These are phyloP conservation scores for Acanthamoeba healyi DNA, from an alignment of 208 protist genomes.

Conservation along the genomic window DNA sequence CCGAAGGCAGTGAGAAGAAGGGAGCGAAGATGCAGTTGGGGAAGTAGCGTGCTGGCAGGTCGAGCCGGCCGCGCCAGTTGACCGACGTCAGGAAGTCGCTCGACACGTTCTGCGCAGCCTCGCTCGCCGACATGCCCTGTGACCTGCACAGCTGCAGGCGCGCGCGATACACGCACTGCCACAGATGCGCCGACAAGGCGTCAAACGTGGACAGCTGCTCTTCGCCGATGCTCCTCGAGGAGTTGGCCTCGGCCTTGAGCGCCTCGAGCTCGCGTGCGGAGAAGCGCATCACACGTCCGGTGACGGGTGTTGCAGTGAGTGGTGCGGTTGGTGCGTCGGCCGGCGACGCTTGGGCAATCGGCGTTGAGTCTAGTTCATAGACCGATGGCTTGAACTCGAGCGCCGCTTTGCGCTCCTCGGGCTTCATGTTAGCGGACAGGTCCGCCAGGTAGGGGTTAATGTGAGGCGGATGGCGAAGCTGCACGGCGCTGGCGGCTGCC, in stretches of 20 bases:
- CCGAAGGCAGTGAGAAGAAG: constrained; percentile 9
- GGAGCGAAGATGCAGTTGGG: constrained; percentile 25
- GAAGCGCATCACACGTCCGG: constrained; percentile 69
- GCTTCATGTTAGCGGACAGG: not conserved
- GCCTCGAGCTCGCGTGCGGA: constrained; percentile 44
- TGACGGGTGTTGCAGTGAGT: not conserved
- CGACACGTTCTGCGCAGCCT: not conserved
- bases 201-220: constrained; percentile 60
- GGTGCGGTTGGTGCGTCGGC: not conserved
- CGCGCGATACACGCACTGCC: constrained; percentile 57
- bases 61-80: constrained; percentile 75
- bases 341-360: not conserved
- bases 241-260: constrained; percentile 46
- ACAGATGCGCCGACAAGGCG: constrained; percentile 61
- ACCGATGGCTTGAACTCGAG: constrained; percentile 14
- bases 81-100: constrained; percentile 44
- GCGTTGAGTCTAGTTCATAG: not conserved
- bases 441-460: constrained; percentile 60
- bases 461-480: constrained; percentile 12
- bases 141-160: not conserved
- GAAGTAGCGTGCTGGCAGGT: constrained; percentile 71
- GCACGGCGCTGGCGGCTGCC: not conserved
- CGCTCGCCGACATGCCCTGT: constrained; percentile 1
- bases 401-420: constrained; percentile 37
- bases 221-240: not conserved